These are phyloP conservation scores for Luffa acutangula DNA, from an alignment of 306 rosid genomes.

Conservation along the genomic window DNA sequence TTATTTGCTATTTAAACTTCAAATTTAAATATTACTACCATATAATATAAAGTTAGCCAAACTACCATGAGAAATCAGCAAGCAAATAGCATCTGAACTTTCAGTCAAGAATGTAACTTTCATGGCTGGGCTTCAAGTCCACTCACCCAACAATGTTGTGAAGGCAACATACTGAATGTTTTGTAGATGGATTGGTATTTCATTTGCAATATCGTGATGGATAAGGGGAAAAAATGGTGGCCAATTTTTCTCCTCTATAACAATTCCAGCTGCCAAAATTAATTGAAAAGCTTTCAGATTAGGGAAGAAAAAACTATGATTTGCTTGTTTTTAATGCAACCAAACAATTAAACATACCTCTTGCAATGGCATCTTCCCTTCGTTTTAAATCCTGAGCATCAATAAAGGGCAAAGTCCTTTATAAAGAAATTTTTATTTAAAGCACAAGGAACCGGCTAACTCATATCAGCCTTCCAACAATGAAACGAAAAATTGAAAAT, in stretches of 20 bases:
- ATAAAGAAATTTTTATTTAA: background rate
- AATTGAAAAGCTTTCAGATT: background rate
- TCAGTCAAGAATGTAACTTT: conserved; percentile 9
- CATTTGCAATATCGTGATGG: conserved; percentile 83
- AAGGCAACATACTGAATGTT: conserved; percentile 80
- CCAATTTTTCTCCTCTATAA: conserved; percentile 83
- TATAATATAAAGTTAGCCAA: background rate
- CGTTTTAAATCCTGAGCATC: conserved; percentile 62
- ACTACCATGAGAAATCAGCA: conserved; percentile 5
- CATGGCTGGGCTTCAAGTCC: conserved; percentile 8
- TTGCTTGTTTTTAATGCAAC: conserved; percentile 8
- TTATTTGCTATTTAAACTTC: background rate
- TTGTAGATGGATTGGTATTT: conserved; percentile 90
- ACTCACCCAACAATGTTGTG: conserved; percentile 81
- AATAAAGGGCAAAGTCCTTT: background rate
- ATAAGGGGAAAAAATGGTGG: conserved; percentile 89
- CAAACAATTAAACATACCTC: conserved; percentile 42
- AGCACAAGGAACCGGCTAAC: conserved; percentile 10
- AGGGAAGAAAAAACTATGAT: background rate
- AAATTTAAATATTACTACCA: background rate
- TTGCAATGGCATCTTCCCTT: conserved; percentile 63
- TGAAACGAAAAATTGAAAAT: background rate
- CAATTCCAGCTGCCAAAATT: conserved; percentile 62
- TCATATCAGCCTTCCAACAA: conserved; percentile 12
- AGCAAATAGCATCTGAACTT: conserved; percentile 10